These are phyloP conservation scores for Hypoxylon fragiforme DNA, from an alignment of 495 filamentous ascomycete genomes.

Conservation along the genomic window DNA sequence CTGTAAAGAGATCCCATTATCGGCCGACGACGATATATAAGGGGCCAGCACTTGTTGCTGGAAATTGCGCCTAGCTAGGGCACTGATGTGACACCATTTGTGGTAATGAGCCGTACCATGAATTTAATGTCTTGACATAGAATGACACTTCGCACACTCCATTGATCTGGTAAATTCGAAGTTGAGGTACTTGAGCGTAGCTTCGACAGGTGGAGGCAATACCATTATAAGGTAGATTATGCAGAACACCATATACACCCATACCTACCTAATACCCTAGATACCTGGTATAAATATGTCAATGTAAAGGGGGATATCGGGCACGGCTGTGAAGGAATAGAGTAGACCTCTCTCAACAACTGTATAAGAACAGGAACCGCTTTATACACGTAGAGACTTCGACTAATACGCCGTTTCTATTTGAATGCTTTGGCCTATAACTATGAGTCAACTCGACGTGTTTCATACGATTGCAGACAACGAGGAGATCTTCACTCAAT, in stretches of 20 bases:
- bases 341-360: slow-evolving; percentile 6
- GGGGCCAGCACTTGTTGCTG: too few species aligned
- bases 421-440: too few species aligned
- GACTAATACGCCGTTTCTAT: too few species aligned
- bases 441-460: background rate
- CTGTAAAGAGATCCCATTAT: too few species aligned
- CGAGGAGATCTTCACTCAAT: slow-evolving; percentile 1
- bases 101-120: background rate
- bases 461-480: background rate
- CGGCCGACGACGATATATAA: too few species aligned
- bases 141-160: background rate
- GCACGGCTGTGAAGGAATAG: background rate
- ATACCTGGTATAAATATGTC: background rate
- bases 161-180: background rate
- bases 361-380: too few species aligned
- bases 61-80: too few species aligned
- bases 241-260: too few species aligned
- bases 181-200: background rate
- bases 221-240: too few species aligned
- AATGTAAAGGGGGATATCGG: background rate
- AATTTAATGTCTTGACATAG: slow-evolving; percentile 6
- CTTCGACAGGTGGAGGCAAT: background rate
- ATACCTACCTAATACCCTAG: background rate
- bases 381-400: too few species aligned
- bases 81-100: too few species aligned